These are phyloP conservation scores for Macrolepiota albuminosa DNA, from an alignment of 768 basidiomycete species.

Conservation along the genomic window DNA sequence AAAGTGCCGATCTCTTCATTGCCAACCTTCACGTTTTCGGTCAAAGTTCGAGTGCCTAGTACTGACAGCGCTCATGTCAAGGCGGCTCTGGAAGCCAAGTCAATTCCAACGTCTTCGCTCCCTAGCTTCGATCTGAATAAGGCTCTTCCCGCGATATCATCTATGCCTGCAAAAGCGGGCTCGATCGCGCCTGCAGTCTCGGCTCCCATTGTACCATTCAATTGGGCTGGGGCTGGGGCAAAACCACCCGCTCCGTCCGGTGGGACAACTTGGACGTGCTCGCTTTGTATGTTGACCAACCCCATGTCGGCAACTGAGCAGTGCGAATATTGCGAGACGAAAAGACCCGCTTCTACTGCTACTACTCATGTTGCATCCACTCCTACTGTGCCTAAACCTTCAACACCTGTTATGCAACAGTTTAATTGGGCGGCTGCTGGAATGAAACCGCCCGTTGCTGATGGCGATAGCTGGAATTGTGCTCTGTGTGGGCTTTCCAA, in stretches of 20 bases:
- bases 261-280: constrained; percentile 9
- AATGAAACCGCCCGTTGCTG: constrained; percentile 37
- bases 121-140: constrained; percentile 37
- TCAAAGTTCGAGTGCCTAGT: constrained; percentile 19
- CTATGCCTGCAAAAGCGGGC: not conserved
- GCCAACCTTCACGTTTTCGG: constrained; percentile 31
- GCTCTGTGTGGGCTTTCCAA: constrained; percentile 47
- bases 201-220: constrained; percentile 7
- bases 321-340: constrained; percentile 10
- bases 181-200: not conserved
- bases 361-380: constrained; percentile 3
- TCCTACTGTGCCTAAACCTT: not conserved
- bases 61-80: constrained; percentile 19
- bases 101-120: constrained; percentile 35
- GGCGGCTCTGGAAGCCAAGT: constrained; percentile 33
- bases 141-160: not conserved
- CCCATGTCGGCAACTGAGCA: constrained; percentile 6
- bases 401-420: constrained; percentile 23
- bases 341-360: not conserved
- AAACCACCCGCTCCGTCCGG: constrained; percentile 5
- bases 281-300: constrained; percentile 8
- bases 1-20: constrained; percentile 24
- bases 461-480: constrained; percentile 50
- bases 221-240: constrained; percentile 11
- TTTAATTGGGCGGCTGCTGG: constrained; percentile 67